Evolutionary conservation across 768 basidiomycete species (phyloP).

Genomic region (Imleria badia): DNA sequence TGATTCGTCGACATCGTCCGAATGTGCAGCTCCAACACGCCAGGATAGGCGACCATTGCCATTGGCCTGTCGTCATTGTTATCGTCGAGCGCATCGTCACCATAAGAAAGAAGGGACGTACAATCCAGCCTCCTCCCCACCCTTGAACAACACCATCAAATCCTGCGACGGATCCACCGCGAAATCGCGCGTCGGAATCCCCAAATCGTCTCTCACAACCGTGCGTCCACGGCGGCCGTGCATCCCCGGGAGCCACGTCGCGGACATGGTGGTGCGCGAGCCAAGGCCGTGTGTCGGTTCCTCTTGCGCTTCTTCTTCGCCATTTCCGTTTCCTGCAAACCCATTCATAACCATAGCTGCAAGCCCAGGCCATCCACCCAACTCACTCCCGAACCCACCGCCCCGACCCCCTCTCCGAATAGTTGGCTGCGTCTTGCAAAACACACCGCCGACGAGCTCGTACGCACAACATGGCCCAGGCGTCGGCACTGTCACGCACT

Average conservation of each 20-base stretch:
- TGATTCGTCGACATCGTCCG: constrained; percentile 44
- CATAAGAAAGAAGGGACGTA: constrained; percentile 1
- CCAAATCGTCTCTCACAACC: constrained; percentile 36
- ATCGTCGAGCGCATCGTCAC: not conserved
- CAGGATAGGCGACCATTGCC: constrained; percentile 1
- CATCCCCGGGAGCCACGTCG: constrained; percentile 21
- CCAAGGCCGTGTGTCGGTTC: not conserved
- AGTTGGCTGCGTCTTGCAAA: constrained; percentile 42
- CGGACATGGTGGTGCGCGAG: constrained; percentile 27
- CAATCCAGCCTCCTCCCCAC: constrained; percentile 16
- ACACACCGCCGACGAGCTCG: constrained; percentile 60
- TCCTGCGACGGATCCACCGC: constrained; percentile 69
- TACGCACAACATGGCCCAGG: constrained; percentile 48
- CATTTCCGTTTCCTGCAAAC: not conserved
- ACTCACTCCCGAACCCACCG: not conserved
- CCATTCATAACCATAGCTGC: no score
- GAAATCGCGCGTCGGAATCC: constrained; percentile 50
- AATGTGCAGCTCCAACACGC: constrained; percentile 38
- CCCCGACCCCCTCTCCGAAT: not conserved
- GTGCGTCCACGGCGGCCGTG: constrained; percentile 9
- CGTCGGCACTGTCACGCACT: constrained; percentile 26
- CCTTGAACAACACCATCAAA: constrained; percentile 45
- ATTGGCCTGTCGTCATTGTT: constrained; percentile 8
- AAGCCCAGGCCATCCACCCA: not conserved
- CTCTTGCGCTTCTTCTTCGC: not conserved